Evolutionary conservation across 2,329 filamentous ascomycete genomes (phyloP).

Genomic region (Colletotrichum gloeosporioides): DNA sequence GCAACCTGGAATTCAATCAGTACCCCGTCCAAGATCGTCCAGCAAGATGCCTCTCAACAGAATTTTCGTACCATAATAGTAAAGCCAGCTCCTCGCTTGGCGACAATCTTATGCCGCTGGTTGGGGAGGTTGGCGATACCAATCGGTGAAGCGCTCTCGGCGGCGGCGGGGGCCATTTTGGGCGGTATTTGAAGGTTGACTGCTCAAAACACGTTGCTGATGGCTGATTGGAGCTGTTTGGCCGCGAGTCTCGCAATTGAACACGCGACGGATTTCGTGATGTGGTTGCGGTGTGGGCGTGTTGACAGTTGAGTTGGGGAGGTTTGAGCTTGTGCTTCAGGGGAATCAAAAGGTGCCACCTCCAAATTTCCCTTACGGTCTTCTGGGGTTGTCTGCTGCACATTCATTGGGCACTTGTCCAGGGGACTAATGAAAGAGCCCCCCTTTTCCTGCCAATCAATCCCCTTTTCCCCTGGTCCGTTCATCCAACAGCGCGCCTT

Average conservation of each 20-base stretch:
- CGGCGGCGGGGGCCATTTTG: conserved; percentile 62
- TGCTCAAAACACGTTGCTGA: conserved; percentile 20
- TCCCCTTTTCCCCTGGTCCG: conserved; percentile 15
- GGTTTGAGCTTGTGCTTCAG: conserved; percentile 27
- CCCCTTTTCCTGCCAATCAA: conserved; percentile 25
- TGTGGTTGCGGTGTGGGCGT: conserved; percentile 22
- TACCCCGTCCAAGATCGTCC: background rate
- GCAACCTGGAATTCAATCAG: conserved; percentile 70
- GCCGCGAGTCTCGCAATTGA: conserved; percentile 14
- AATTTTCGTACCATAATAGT: conserved; percentile 89
- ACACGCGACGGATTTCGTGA: conserved; percentile 21
- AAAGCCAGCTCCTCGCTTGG: conserved; percentile 92
- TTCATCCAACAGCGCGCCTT: background rate
- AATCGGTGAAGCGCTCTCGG: conserved; percentile 71
- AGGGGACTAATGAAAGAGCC: conserved; percentile 22
- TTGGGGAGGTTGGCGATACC: conserved; percentile 78
- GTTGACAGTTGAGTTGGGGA: conserved; percentile 22
- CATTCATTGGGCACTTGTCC: conserved; percentile 17
- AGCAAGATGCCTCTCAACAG: background rate
- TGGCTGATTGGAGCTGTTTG: conserved; percentile 10
- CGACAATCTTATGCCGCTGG: conserved; percentile 78
- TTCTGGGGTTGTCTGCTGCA: conserved; percentile 16
- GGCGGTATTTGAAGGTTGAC: conserved; percentile 27
- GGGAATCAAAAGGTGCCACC: conserved; percentile 26
- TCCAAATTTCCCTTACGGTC: conserved; percentile 25